Evolutionary conservation across 106 monocot genomes (phyloP), one percentile per base, ranked within the genome.

Genomic region (Acorus calamus): DNA sequence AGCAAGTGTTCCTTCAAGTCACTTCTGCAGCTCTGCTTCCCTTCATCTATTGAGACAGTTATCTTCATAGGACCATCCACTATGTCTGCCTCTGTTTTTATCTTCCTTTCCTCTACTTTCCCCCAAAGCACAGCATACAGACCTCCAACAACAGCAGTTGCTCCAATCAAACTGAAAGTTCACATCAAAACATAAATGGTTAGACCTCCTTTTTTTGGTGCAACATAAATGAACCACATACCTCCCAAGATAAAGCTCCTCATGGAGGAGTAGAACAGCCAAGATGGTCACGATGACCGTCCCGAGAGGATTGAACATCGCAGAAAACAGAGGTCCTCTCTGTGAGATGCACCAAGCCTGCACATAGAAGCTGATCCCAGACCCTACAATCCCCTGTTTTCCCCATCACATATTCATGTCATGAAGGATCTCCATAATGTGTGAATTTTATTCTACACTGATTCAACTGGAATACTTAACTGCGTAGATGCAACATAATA

Each of bases 231-330:
- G 2, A 49, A 10, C 11, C 42, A 28, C 7, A 45, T 71, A 79
- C 86, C 82, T 86, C 65, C 86, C 86, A 46, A 79, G 2, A 56
- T 86, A 59, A 7, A 86, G 73, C 13, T 63, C 62, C 46, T 86
- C 82, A 13, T 71, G 66, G 59, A 86, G 82, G 0, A 86, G 2
- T 4, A 76, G 5, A 28, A 52, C 7, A 43, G 75, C 60, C 6
- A 71, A 10, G 50, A 79, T 13, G 52, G 76, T 72, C 3, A 76
- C 73, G 59, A 84, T 67, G 50, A 84, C 61, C 3, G 84, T 77
- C 0, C 52, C 67, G 4, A 84, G 70, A 0, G 86, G 86, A 59
- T 63, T 79, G 44, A 86, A 86, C 70, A 82, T 55, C 8, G 82
- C 78, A 11, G 82, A 76, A 60, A 71, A 86, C 9, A 86, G 67